Evolutionary conservation across 371 early-diverging fungal species (phyloP).

Genomic region (Quaeritorhiza haematococci): DNA sequence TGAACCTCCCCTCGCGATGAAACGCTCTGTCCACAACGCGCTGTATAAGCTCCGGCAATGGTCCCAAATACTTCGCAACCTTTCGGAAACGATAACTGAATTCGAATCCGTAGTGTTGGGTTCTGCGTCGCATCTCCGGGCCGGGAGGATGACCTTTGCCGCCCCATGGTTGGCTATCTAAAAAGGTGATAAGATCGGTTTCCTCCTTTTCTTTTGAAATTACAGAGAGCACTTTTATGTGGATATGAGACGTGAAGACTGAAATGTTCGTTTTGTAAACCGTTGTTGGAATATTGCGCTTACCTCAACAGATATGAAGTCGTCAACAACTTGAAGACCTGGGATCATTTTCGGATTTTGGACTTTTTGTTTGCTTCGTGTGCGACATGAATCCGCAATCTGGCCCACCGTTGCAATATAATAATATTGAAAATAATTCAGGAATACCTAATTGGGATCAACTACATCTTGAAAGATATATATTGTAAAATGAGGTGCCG

Average conservation of each 20-base stretch:
- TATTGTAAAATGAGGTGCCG: no score
- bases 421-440: no score
- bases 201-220: slow-evolving; percentile 38
- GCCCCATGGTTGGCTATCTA: slow-evolving; percentile 18
- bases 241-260: no score
- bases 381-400: no score
- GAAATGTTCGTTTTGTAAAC: no score
- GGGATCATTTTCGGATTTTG: no score
- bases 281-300: no score
- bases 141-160: slow-evolving; percentile 50
- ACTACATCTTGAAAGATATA: no score
- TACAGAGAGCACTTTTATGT: no score
- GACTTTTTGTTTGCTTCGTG: no score
- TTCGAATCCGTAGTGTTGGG: slow-evolving; percentile 69
- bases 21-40: slow-evolving; percentile 34
- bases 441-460: no score
- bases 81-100: slow-evolving; percentile 64
- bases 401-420: no score
- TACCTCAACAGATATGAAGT: slow-evolving; percentile 44
- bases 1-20: slow-evolving; percentile 5
- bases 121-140: slow-evolving; percentile 66
- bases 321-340: slow-evolving; percentile 21
- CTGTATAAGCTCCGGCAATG: slow-evolving; percentile 46
- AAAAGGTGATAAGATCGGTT: slow-evolving; percentile 25
- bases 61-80: slow-evolving; percentile 50